These are phyloP conservation scores for Apiospora pterosperma DNA, from an alignment of 2,329 filamentous ascomycete species.

Conservation along the genomic window DNA sequence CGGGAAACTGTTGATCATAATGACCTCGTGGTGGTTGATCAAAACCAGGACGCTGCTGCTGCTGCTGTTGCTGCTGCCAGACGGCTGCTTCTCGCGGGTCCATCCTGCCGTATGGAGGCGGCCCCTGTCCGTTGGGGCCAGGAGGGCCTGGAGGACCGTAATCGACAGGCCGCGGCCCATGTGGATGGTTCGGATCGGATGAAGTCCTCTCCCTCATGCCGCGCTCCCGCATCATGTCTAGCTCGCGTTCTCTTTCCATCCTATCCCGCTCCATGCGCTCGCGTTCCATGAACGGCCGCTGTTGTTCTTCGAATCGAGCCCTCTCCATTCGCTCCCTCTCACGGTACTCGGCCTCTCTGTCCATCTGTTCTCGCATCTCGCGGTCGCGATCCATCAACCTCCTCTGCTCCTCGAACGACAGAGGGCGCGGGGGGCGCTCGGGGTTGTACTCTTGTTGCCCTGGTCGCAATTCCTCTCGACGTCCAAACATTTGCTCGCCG, in stretches of 20 bases:
- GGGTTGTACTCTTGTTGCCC: slow-evolving; percentile 48
- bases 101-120: slow-evolving; percentile 36
- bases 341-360: slow-evolving; percentile 38
- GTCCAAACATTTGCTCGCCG: slow-evolving; percentile 41
- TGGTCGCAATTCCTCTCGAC: slow-evolving; percentile 45
- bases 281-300: slow-evolving; percentile 32
- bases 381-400: slow-evolving; percentile 47
- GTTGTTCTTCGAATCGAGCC: slow-evolving; percentile 30
- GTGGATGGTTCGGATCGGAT: slow-evolving; percentile 44
- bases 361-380: slow-evolving; percentile 33
- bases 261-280: slow-evolving; percentile 37
- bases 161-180: slow-evolving; percentile 41
- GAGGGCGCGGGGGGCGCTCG: slow-evolving; percentile 40
- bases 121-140: slow-evolving; percentile 18
- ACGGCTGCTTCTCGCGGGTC: slow-evolving; percentile 26
- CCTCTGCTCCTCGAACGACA: slow-evolving; percentile 52
- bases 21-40: slow-evolving; percentile 36
- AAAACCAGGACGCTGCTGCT: slow-evolving; percentile 30
- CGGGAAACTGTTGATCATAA: slow-evolving; percentile 40
- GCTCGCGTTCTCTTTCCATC: slow-evolving; percentile 9
- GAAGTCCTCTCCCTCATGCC: slow-evolving; percentile 42
- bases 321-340: slow-evolving; percentile 43
- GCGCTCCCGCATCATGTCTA: slow-evolving; percentile 34
- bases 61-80: slow-evolving; percentile 23
- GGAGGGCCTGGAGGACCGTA: slow-evolving; percentile 33